Evolutionary conservation across 163 green algal species (phyloP), one percentile per base, ranked within the genome.

Genomic region (Scenedesmus sp.): DNA sequence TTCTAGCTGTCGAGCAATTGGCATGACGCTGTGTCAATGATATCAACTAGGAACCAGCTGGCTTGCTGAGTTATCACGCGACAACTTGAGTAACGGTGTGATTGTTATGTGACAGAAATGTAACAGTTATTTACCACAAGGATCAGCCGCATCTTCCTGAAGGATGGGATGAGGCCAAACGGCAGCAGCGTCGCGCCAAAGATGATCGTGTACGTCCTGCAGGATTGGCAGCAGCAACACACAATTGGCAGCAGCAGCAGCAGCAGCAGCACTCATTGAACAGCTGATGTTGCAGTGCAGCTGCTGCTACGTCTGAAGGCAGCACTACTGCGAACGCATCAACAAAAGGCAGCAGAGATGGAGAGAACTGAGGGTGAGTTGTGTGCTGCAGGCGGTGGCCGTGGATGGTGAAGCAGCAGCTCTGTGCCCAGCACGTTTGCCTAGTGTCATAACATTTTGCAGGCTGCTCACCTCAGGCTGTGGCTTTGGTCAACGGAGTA

Each of bases 101-200:
- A 46, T 46, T 46, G 34, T 46, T 46, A 46, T 46, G 34, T 46
- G 34, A 46, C 34, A 0, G 0, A 46, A 46, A 46, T 46, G 34
- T 0, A 46, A 46, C 34, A 46, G 34, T 46, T 46, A 46, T 0
- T 46, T 46, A 46, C 34, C 34, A 46, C 34, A 46, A 82, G 2
- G 23, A 82, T 82, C 18, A 82, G 26, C 18, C 73, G 13, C 73
- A 82, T 82, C 73, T 82, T 82, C 73, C 73, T 82, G 73, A 82
- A 82, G 73, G 9, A 54, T 26, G 73, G 73, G 73, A 82, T 82
- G 1, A 82, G 13, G 23, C 73, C 73, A 54, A 82, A 82, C 0
- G 73, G 73, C 73, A 82, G 73, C 73, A 82, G 18, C 18, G 73
- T 54, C 2, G 73, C 73, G 13, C 34, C 34, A 46, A 46, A 46